A percentile compares a stretch with the other conserved stretches of the same genome.
These are phyloP conservation scores for Entomortierella beljakovae DNA, from an alignment of 192 early-diverging fungal species.

Conservation along the genomic window DNA sequence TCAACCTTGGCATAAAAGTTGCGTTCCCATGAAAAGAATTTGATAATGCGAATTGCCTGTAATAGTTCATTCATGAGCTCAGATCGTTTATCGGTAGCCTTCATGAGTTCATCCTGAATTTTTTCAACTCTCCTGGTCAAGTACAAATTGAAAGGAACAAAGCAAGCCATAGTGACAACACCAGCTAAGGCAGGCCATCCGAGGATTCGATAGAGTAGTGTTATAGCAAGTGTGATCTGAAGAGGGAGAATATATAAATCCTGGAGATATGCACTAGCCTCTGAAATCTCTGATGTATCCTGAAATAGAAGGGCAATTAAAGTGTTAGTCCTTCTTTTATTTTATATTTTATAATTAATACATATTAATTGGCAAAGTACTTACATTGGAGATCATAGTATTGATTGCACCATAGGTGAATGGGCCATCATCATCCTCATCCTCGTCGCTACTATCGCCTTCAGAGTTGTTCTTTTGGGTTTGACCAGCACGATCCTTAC, in stretches of 20 bases:
- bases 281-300: slow-evolving; percentile 59
- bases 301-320: slow-evolving; percentile 41
- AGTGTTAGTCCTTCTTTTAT: too few relatives aligned
- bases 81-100: slow-evolving; percentile 71
- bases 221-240: slow-evolving; percentile 73
- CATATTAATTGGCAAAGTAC: background rate
- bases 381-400: slow-evolving; percentile 53
- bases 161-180: slow-evolving; percentile 72
- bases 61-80: slow-evolving; percentile 75
- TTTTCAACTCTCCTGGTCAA: slow-evolving; percentile 59
- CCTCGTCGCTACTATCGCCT: slow-evolving; percentile 11
- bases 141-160: slow-evolving; percentile 60
- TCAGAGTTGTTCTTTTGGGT: slow-evolving; percentile 45
- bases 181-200: slow-evolving; percentile 87
- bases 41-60: slow-evolving; percentile 56
- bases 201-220: slow-evolving; percentile 79
- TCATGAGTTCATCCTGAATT: slow-evolving; percentile 72
- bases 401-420: slow-evolving; percentile 51
- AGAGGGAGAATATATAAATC: slow-evolving; percentile 73
- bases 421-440: slow-evolving; percentile 47
- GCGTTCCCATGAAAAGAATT: slow-evolving; percentile 47
- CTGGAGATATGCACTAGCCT: slow-evolving; percentile 57
- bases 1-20: slow-evolving; percentile 51
- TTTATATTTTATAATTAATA: background rate
- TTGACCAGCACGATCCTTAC: slow-evolving; percentile 69